Conservation (phyloP, 176 grass and related monocot species). For the Avena insularis region DNA sequence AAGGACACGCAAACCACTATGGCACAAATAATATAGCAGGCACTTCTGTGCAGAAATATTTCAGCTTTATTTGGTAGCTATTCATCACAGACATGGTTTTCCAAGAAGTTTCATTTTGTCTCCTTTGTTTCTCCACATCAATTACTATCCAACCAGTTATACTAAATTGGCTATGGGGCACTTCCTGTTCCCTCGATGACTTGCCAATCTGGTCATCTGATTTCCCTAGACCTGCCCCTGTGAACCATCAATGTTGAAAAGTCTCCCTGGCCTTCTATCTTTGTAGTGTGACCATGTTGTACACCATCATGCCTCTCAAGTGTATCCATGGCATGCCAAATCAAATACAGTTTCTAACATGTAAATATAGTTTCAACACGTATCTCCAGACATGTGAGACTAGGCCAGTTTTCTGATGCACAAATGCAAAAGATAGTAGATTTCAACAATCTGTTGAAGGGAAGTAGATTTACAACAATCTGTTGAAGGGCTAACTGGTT, state of each 20-base stretch:
- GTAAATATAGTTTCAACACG: background rate
- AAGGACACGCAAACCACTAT: background rate
- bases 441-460: background rate
- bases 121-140: conserved; percentile 29
- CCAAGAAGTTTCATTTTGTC: background rate
- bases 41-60: conserved; percentile 17
- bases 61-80: conserved; percentile 26
- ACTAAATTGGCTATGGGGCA: background rate
- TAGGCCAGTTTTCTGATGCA: background rate
- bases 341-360: background rate
- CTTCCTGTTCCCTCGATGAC: background rate
- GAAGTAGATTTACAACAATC: conserved; percentile 9
- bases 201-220: conserved; percentile 14
- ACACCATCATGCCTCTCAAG: background rate
- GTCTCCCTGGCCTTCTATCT: background rate
- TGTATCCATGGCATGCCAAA: conserved; percentile 27
- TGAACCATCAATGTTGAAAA: background rate
- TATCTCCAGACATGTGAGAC: background rate
- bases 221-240: conserved; percentile 10
- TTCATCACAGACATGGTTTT: background rate
- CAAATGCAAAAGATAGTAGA: background rate
- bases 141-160: conserved; percentile 19
- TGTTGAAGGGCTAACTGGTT: background rate
- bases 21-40: conserved; percentile 20
- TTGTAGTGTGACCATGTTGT: background rate